Evolutionary conservation across 345 rosid species (phyloP).

Genomic region (Orychophragmus violaceus): DNA sequence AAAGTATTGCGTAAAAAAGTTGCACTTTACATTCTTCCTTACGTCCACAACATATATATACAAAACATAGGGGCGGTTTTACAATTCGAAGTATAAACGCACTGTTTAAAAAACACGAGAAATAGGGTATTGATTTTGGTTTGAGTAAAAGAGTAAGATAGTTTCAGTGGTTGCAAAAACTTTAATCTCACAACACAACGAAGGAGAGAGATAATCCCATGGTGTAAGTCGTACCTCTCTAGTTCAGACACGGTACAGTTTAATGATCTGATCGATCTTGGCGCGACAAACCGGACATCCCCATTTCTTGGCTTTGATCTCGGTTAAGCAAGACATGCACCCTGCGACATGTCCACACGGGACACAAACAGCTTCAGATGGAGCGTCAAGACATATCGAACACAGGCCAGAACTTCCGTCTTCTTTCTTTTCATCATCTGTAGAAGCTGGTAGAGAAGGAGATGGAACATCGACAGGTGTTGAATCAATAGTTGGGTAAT

Average conservation of each 20-base stretch:
- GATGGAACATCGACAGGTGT: conserved; percentile 45
- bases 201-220: neutral
- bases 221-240: conserved; percentile 1
- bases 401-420: conserved; percentile 50
- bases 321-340: conserved; percentile 85
- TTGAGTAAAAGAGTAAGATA: neutral
- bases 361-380: conserved; percentile 86
- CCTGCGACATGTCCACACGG: conserved; percentile 99
- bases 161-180: conserved; percentile 17
- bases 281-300: conserved; percentile 97
- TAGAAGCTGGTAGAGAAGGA: conserved; percentile 20
- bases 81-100: neutral
- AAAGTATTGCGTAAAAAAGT: neutral
- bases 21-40: conserved; percentile 13
- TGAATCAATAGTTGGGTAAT: conserved; percentile 71
- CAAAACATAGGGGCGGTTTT: neutral
- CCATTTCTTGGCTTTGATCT: conserved; percentile 78
- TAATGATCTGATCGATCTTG: conserved; percentile 72
- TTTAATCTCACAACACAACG: conserved; percentile 14
- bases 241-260: conserved; percentile 64
- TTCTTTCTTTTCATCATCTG: conserved; percentile 39
- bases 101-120: neutral
- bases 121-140: neutral
- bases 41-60: conserved; percentile 9
- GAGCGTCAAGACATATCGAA: conserved; percentile 86